Base-by-base conservation (phyloP, 1,284 basidiomycete genomes). In the Mycosarcoma mackinlayi region DNA sequence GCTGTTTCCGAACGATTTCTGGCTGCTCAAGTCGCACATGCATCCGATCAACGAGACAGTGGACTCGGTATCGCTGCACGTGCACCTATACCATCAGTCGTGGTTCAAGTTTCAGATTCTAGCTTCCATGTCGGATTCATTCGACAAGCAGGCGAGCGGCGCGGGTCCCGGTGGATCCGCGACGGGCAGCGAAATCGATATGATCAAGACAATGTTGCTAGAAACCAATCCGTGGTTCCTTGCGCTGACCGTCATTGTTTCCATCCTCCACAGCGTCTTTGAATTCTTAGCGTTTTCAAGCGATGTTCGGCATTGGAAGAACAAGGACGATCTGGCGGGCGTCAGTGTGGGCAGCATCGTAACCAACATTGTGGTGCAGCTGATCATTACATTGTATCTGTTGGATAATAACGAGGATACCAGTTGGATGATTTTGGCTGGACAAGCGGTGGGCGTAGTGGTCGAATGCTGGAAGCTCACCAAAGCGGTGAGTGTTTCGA, bases 381-480 rank as follows among this genome's bases (percentile, higher is more conserved):
- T 91, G 37, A 86, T 97, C 76, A 90, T 96, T 76, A 86, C 96
- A 38, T 86, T 98, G 23, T 97, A 97, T 84, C 89, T 98, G 71
- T 88, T 96, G 75, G 95, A 98, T 85, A 94, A 93, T 82, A 93
- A 91, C 76, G 90, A 93, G 63, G 91, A 97, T 81, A 98, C 95
- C 23, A 92, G 83, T 75, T 95, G 92, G 89, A 96, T 96, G 92
- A 94, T 96, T 80, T 86, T 97, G 21, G 88, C 93, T 82, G 89
- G 90, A 4, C 93, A 93, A 70, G 80, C 73, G 38, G 84, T 85
- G 23, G 94, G 94, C 28, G 88, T 95, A 27, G 64, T 93, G 27
- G 91, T 98, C 63, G 95, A 98, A 84, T 93, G 92, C 1, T 98
- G 94, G 95, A 98, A 98, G 89, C 85, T 87, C 50, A 87, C 86